Base-by-base conservation (phyloP, 2,329 filamentous ascomycete species). In the Colletotrichum endophyticum region DNA sequence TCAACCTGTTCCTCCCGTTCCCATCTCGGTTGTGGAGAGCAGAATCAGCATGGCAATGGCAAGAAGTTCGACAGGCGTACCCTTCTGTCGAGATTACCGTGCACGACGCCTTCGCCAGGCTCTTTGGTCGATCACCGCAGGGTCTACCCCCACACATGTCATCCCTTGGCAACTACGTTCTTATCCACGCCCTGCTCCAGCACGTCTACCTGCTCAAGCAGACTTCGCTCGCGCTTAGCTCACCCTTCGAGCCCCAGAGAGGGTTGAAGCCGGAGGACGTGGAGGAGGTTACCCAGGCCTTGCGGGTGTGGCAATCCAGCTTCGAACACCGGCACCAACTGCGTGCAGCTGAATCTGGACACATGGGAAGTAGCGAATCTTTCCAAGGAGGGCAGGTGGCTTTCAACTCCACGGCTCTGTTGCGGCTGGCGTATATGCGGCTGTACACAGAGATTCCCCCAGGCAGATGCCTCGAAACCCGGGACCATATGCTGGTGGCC, bases 161-260 rank as follows among this genome's bases (percentile, higher is more conserved):
- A 0, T 91, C 92, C 0, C 84, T 94, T 8, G 94, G 93, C 1
- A 94, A 94, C 79, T 95, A 95, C 78, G 90, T 94, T 9, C 86
- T 95, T 39, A 93, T 95, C 5, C 93, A 95, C 80, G 93, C 93
- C 5, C 82, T 95, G 28, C 89, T 95, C 13, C 94, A 95, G 79
- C 93, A 95, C 77, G 92, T 95, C 19, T 95, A 93, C 81, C 87
- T 95, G 49, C 83, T 94, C 27, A 93, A 94, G 79, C 91, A 94
- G 80, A 92, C 91, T 0, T 91, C 89, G 0, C 88, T 92, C 66
- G 87, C 87, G 3, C 83, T 86, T 3, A 85, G 87, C 1, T 86
- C 88, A 4, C 86, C 87, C 1, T 91, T 89, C 71, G 89, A 89
- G 25, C 84, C 86, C 3, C 87, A 90, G 44, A 85, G 89, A 32